Evolutionary conservation across 2,329 filamentous ascomycete species (phyloP), one percentile per base, ranked within the genome.

Genomic region (Fusarium albidum): DNA sequence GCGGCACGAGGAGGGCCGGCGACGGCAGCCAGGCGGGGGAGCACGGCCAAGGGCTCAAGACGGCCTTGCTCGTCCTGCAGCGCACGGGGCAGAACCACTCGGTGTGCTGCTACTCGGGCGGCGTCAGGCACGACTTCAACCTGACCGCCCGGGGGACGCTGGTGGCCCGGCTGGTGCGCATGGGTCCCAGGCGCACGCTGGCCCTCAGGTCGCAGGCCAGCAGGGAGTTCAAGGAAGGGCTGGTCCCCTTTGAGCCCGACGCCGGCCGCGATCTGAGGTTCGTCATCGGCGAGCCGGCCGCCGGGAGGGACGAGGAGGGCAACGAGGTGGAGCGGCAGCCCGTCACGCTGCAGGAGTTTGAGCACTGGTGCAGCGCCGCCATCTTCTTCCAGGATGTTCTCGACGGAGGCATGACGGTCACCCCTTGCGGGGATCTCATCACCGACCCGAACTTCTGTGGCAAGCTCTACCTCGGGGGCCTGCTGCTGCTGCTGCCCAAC

Each of bases 21-120:
- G 54, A 64, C 11, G 2, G 2, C 2, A 43, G 48, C 6, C 66
- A 69, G 40, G 68, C 68, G 10, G 70, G 69, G 0, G 48, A 58
- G 4, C 68, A 71, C 25, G 70, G 70, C 9, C 68, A 72, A 28
- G 69, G 71, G 3, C 57, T 73, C 28, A 69, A 71, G 35, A 29
- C 69, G n/a, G 66, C 69, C 5, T 41, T 70, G n/a, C 49, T 72
- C 10, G 59, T 65, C n/a, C 47, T 74, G 3, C 44, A 71, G 60
- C 58, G 71, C 26, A 40, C 39, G 2, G 46, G 29, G 4, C 59
- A 65, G 31, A 70, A 71, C 28, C 68, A 72, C 40, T 37, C 28
- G 10, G 50, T 73, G 5, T 48, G 54, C 3, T 73, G 66, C 45
- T 32, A 41, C 11, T 61, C 67, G 0, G 67, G 69, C 1, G 56